Evolutionary conservation across 2,329 filamentous ascomycete genomes (phyloP), one percentile per base, ranked within the genome.

Genomic region (Passalora sequoiae): DNA sequence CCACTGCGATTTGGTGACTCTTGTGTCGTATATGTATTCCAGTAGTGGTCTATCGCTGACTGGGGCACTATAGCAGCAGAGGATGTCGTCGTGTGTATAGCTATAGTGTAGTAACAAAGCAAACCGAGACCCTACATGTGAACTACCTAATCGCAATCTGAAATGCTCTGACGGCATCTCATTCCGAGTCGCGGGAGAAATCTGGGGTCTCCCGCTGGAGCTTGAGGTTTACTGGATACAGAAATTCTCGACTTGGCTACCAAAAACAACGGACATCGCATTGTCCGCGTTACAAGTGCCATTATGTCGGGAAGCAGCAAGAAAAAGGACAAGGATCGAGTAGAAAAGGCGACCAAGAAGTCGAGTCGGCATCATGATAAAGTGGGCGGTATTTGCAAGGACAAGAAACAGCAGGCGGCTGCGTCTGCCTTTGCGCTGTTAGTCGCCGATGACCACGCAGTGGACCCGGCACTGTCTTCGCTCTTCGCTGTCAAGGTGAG

Each of bases 381-480:
- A n/a, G n/a, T n/a, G n/a, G n/a, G n/a, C n/a, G n/a, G n/a, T n/a
- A n/a, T n/a, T 12, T 27, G 6, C 17, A 38, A 47, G 25, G 43
- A 43, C 25, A 36, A 50, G 38, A 49, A 45, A 37, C 40, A 46
- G 33, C 37, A 40, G n/a, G 43, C 44, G 20, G 40, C 41, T 30
- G 46, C 38, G 10, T 39, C 47, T 36, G 47, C 51, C 9, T 57
- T 58, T 39, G 47, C 50, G 4, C 39, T 63, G 43, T 47, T 65
- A 9, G 20, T 40, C 19, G 60, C 60, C 24, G 56, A 60, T 40
- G 61, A 66, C 19, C 64, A 63, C 22, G 59, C 61, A 31, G 58
- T 73, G 38, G 68, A 74, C 48, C 66, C 69, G 13, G 57, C 56
- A 27, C 53, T 75, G 22, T 66, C 68, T n/a, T 72, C 69, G 40